A percentile compares a stretch with the other conserved stretches of the same genome.
Evolutionary conservation across 306 rosid genomes (phyloP).

Genomic region (Prunus kanzakura): DNA sequence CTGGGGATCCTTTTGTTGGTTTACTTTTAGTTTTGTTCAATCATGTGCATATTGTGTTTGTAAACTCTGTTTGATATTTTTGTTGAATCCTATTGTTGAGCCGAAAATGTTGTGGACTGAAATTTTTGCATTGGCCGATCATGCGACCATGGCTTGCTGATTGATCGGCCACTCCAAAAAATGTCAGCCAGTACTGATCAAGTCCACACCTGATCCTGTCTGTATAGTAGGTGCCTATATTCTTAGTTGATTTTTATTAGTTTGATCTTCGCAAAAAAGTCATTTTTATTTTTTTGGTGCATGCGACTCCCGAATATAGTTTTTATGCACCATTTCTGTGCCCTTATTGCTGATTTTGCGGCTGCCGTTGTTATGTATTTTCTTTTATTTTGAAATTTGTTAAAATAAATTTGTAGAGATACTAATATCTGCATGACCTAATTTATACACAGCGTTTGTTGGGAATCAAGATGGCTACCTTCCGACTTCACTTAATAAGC

Average conservation of each 20-base stretch:
- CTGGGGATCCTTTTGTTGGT: not conserved
- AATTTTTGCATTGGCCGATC: not conserved
- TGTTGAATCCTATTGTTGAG: not conserved
- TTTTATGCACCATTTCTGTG: not conserved
- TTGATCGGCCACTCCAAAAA: not conserved
- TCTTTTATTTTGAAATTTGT: not conserved
- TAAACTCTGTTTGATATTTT: not conserved
- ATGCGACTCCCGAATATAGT: not conserved
- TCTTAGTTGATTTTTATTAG: not conserved
- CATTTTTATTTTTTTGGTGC: not conserved
- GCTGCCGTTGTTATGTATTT: not conserved
- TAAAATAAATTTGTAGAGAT: not conserved
- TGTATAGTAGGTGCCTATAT: not conserved
- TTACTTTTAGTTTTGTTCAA: not conserved
- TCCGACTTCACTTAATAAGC: conserved; percentile 69
- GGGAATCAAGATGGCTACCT: conserved; percentile 77
- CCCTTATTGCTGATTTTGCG: not conserved
- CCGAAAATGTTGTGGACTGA: not conserved
- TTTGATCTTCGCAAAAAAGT: not conserved
- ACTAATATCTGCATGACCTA: conserved; percentile 8
- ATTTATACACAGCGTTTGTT: conserved; percentile 62
- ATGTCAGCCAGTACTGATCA: not conserved
- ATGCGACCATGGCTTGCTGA: not conserved
- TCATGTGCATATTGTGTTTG: not conserved
- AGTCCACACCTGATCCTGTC: not conserved